Conservation (phyloP, 176 grass and related monocot genomes). For the Carex pumila region DNA sequence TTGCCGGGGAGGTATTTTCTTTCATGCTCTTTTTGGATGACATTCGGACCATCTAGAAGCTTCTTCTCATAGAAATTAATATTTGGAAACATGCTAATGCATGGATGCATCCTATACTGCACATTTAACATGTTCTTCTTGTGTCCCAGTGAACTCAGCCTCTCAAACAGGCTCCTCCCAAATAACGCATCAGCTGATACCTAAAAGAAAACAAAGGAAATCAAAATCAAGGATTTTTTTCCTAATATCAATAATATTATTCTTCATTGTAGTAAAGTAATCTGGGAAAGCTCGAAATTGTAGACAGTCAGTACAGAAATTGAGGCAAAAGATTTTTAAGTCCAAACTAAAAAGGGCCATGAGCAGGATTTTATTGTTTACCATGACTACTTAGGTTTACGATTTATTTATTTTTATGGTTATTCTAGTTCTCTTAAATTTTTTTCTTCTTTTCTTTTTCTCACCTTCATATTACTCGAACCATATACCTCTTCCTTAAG, state of each 20-base stretch:
- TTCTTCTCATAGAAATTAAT: slow-evolving; percentile 53
- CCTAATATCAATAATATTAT: not conserved
- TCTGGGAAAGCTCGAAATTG: not conserved
- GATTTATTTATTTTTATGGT: not conserved
- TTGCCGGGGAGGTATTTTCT: slow-evolving; percentile 36
- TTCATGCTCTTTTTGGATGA: slow-evolving; percentile 38
- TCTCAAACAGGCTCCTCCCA: slow-evolving; percentile 66
- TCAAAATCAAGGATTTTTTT: not conserved
- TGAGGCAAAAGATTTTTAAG: not conserved
- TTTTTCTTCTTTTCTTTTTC: not conserved
- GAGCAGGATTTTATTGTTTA: not conserved
- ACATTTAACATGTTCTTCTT: slow-evolving; percentile 58
- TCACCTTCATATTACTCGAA: not conserved
- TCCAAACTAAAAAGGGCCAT: not conserved
- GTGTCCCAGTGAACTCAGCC: slow-evolving; percentile 66
- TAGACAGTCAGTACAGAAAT: not conserved
- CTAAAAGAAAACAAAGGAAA: slow-evolving; percentile 14
- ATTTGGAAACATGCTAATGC: slow-evolving; percentile 74
- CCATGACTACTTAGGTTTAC: not conserved
- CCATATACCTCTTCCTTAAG: not conserved
- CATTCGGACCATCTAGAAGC: slow-evolving; percentile 59
- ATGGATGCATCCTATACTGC: slow-evolving; percentile 90
- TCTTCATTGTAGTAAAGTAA: not conserved
- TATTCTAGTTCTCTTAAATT: not conserved
- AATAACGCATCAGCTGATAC: slow-evolving; percentile 48